Percentiles rank a stretch among this genome's conserved stretches.
Conservation (phyloP, 805 yeast genomes). For the Schwanniomyces polymorphus region DNA sequence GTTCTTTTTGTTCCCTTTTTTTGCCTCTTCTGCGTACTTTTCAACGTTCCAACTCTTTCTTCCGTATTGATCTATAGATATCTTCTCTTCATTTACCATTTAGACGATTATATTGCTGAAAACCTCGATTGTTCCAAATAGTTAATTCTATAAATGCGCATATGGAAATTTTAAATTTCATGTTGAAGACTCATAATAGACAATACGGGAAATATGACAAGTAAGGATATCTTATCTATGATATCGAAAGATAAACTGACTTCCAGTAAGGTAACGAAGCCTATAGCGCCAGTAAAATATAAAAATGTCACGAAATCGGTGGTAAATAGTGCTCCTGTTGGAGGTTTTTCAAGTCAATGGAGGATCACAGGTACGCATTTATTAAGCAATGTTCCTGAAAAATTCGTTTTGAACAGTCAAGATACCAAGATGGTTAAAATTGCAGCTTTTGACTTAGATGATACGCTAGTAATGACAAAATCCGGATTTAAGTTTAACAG, state of each 20-base stretch:
- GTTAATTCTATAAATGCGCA: background rate
- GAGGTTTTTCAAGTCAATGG: conserved; percentile 13
- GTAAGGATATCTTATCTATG: conserved; percentile 11
- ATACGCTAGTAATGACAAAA: conserved; percentile 68
- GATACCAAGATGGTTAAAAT: conserved; percentile 27
- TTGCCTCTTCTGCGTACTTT: conserved; percentile 55
- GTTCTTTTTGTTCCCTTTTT: conserved; percentile 18
- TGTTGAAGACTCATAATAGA: background rate
- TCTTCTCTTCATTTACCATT: conserved; percentile 17
- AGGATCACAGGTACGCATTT: conserved; percentile 41
- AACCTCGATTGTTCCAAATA: background rate
- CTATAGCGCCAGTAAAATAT: background rate
- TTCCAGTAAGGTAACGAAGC: conserved; percentile 3
- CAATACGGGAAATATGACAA: background rate
- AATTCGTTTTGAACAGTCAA: conserved; percentile 1
- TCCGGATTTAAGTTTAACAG: conserved; percentile 60
- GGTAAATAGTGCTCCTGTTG: background rate
- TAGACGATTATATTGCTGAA: background rate
- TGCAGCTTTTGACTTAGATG: conserved; percentile 86
- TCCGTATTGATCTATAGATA: conserved; percentile 50
- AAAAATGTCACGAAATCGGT: background rate
- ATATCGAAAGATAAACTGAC: conserved; percentile 6
- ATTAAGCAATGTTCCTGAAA: conserved; percentile 40
- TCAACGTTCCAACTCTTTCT: conserved; percentile 73
- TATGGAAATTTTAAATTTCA: background rate